Evolutionary conservation across 2,329 filamentous ascomycete genomes (phyloP), one percentile per base, ranked within the genome.

Genomic region (Colletotrichum coccodes): DNA sequence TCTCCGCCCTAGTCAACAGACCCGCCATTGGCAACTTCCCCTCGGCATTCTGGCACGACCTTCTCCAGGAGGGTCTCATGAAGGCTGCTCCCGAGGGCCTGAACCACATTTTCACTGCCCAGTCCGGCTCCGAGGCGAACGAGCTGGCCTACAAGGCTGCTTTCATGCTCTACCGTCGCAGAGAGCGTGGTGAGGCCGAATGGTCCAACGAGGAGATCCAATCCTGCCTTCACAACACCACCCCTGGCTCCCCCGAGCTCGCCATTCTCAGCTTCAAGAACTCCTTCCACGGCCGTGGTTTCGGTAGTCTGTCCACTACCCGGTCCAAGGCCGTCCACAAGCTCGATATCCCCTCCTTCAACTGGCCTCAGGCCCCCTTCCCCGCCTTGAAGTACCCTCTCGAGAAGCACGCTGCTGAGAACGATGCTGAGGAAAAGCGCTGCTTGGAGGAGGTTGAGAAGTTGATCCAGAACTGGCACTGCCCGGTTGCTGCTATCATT

Each of bases 141-240:
- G 93, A 95, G 81, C 90, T 92, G 56, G 93, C 93, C 64, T 95
- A 92, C 87, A 95, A 95, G 83, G 93, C 93, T 16, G 92, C 93
- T 30, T 94, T 95, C 82, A 95, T 95, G 91, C 94, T 90, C 83
- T 90, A 90, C 79, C 87, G 91, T 57, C 91, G 92, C 76, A 86
- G 89, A 69, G 85, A 94, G 84, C 91, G 93, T 74, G 92, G 91
- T 44, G 83, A 89, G 64, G 91, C 88, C 47, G 91, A 92, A 34
- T 95, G 94, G 83, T 89, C 90, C 6, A 82, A 87, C 32, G 88
- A 92, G 75, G 93, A 95, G 77, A 85, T 92, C 60, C 74, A 79
- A 64, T 90, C 89, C 3, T 85, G 87, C 73, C 93, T 95, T 88
- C 83, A 88, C 76, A 95, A 95, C 83, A 81, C 91, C 75, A 80